Evolutionary conservation across 495 filamentous ascomycete genomes (phyloP).

Genomic region (Tuber borchii): DNA sequence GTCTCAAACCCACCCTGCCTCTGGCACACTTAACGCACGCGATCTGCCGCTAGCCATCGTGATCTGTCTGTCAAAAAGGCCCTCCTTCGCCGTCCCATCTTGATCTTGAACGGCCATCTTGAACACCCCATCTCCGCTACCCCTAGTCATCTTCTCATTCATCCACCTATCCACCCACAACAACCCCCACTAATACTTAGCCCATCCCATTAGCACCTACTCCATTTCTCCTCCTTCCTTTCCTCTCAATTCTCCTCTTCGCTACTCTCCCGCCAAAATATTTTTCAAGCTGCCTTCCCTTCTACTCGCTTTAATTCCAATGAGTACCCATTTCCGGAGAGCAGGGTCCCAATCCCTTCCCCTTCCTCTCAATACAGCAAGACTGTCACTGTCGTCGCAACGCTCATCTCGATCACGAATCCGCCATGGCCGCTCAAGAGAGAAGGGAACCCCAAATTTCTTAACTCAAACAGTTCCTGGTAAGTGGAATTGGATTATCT

Average conservation of each 20-base stretch:
- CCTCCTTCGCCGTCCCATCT: conserved; percentile 19
- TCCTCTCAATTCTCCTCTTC: not conserved
- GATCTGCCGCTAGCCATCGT: conserved; percentile 24
- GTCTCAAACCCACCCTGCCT: conserved; percentile 12
- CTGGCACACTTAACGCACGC: conserved; percentile 20
- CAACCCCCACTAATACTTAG: not conserved
- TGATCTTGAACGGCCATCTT: conserved; percentile 13
- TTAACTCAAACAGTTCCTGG: conserved; percentile 27
- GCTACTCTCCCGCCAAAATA: not conserved
- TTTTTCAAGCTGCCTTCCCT: not conserved
- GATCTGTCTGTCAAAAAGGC: conserved; percentile 26
- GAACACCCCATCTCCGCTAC: not conserved
- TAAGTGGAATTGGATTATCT: conserved; percentile 22
- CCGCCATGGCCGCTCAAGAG: conserved; percentile 29
- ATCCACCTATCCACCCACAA: not conserved
- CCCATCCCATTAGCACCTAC: not conserved
- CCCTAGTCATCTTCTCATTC: not conserved
- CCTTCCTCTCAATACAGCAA: conserved; percentile 7
- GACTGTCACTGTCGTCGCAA: conserved; percentile 27
- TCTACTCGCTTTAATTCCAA: conserved; percentile 19
- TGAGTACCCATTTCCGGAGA: conserved; percentile 34
- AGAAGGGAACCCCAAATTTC: conserved; percentile 33
- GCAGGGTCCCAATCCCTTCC: conserved; percentile 20
- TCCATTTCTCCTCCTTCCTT: not conserved
- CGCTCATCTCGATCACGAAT: conserved; percentile 31